Percentiles rank a stretch among this genome's conserved stretches.
These are phyloP conservation scores for Coemansia sp. DNA, from an alignment of 371 early-diverging fungal species.

Conservation along the genomic window DNA sequence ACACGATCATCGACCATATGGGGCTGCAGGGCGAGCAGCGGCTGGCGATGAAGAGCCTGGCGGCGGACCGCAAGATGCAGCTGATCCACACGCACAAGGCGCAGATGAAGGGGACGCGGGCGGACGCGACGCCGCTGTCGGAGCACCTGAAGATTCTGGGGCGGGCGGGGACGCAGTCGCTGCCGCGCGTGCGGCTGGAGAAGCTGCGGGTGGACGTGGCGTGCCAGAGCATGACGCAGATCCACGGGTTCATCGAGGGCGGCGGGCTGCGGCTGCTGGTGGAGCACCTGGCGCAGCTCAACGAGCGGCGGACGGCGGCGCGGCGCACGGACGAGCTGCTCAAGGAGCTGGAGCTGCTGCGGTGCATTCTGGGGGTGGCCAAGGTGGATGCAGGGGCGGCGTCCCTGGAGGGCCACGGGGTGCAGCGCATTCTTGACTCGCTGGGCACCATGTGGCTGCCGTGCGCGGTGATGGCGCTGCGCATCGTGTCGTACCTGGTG, in stretches of 20 bases:
- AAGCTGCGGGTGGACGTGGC: slow-evolving; percentile 41
- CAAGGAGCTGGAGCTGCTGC: slow-evolving; percentile 41
- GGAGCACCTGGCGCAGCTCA: slow-evolving; percentile 35
- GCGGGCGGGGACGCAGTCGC: slow-evolving; percentile 38
- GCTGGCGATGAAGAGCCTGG: slow-evolving; percentile 36
- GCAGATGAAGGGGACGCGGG: neutral
- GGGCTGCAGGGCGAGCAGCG: slow-evolving; percentile 40
- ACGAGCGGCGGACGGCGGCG: slow-evolving; percentile 22
- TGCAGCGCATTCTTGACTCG: slow-evolving; percentile 33
- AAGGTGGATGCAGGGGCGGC: slow-evolving; percentile 29
- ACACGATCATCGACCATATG: slow-evolving; percentile 45
- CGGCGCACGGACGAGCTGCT: slow-evolving; percentile 36
- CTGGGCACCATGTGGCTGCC: slow-evolving; percentile 41
- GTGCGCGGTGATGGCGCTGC: slow-evolving; percentile 31
- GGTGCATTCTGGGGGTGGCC: slow-evolving; percentile 34
- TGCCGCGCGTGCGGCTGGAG: slow-evolving; percentile 44
- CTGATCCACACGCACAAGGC: slow-evolving; percentile 42
- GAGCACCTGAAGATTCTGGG: slow-evolving; percentile 41
- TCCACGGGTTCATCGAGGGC: slow-evolving; percentile 33
- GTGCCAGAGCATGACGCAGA: slow-evolving; percentile 44
- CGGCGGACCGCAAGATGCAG: slow-evolving; percentile 34
- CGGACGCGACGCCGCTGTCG: slow-evolving; percentile 29
- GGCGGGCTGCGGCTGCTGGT: slow-evolving; percentile 42
- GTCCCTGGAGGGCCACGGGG: slow-evolving; percentile 13
- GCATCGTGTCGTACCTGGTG: slow-evolving; percentile 22